Conservation (phyloP, 83 land plant genomes). For the Thuja plicata region DNA sequence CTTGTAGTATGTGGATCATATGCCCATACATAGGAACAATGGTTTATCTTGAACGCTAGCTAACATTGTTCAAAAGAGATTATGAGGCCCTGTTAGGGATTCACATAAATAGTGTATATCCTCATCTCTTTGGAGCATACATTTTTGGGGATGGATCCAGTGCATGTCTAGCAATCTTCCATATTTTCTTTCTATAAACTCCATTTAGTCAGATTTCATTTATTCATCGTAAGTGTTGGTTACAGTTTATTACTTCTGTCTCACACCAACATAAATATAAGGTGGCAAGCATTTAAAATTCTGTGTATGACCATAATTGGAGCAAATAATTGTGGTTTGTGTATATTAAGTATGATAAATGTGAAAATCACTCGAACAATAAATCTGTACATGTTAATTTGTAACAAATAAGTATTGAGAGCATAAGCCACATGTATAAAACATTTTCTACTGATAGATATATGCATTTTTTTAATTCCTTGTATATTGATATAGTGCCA, state of each 20-base stretch:
- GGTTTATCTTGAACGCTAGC: neutral
- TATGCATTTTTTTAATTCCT: neutral
- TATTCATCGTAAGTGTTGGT: neutral
- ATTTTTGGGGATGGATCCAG: neutral
- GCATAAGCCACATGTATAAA: neutral
- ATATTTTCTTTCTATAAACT: neutral
- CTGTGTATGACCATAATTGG: neutral
- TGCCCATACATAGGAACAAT: neutral
- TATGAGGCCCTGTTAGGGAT: neutral
- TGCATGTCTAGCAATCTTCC: neutral
- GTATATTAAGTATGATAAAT: neutral
- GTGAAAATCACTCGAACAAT: neutral
- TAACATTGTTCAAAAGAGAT: neutral
- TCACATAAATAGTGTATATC: neutral
- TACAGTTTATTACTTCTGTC: neutral
- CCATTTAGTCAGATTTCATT: neutral
- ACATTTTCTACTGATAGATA: neutral
- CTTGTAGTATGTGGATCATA: neutral
- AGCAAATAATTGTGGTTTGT: neutral
- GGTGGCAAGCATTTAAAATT: neutral
- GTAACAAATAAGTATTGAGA: neutral
- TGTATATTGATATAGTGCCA: neutral
- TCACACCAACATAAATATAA: neutral
- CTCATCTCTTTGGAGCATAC: neutral
- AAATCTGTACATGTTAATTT: neutral